These are phyloP conservation scores for Vickermania ingenoplastis DNA, from an alignment of 208 protist genomes.

Conservation along the genomic window DNA sequence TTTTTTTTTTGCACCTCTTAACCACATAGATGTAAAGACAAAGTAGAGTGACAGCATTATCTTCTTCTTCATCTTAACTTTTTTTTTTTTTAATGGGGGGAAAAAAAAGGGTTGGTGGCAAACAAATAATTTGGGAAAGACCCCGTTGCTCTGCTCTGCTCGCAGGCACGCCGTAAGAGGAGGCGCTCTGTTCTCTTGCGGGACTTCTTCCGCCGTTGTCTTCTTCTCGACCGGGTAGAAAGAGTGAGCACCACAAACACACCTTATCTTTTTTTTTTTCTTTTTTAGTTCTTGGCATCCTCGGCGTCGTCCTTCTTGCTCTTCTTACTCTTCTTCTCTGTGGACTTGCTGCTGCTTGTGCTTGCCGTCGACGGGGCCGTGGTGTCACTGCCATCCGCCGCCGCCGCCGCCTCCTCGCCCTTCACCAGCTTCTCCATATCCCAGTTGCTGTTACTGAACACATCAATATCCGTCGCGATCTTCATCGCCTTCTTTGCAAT, in stretches of 20 bases:
- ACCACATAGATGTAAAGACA: not conserved
- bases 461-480: slow-evolving; percentile 93
- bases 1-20: not conserved
- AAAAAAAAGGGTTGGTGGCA: no score
- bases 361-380: slow-evolving; percentile 6
- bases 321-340: slow-evolving; percentile 8
- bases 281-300: slow-evolving; percentile 5
- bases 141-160: not conserved
- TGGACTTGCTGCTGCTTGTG: slow-evolving; percentile 10
- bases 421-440: slow-evolving; percentile 76
- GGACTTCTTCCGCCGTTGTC: no score
- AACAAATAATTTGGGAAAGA: no score
- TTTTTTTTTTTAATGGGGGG: no score
- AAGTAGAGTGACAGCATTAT: no score
- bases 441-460: slow-evolving; percentile 94
- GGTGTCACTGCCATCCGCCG: not conserved
- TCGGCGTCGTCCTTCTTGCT: slow-evolving; percentile 1
- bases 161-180: not conserved
- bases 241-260: no score
- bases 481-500: slow-evolving; percentile 93
- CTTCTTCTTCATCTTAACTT: no score
- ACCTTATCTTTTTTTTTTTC: slow-evolving; percentile 1
- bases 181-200: not conserved
- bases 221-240: no score
- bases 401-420: slow-evolving; percentile 5